Base-by-base conservation (phyloP, 192 early-diverging fungal genomes). In the Gryganskiella cystojenkinii region DNA sequence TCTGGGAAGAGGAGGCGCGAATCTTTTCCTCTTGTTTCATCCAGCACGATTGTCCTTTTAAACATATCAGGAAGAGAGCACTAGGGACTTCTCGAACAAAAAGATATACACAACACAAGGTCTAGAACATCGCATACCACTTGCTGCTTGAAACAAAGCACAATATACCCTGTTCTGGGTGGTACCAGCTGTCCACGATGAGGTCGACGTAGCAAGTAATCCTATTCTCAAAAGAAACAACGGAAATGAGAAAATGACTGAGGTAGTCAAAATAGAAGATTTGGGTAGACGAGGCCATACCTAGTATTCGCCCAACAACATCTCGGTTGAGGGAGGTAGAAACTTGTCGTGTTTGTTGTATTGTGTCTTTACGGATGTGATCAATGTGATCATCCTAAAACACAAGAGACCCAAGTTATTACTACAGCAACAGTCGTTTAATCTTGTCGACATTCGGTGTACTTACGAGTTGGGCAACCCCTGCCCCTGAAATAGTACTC, bases 21-120 rank as follows among this genome's bases (percentile, higher is more conserved):
- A 54, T 66, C 54, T 47, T 56, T 37, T 20, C 64, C 64, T 66
- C 64, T 55, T 66, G 64, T 66, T 47, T 66, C 64, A 47, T 66
- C 54, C 64, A 66, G 64, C 31, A 47, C 64, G 35, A 54, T 66
- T 20, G 31, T 66, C 64, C 64, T 56, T 66, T 56, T 56, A 66
- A 56, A 66, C 28, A 46, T 66, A 56, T 37, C 24, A 56, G 37
- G 52, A 54, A 65, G 64, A 56, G 42, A 56, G 52, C 50, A 15
- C 45, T 65, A 65, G 40, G 33, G 52, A 65, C 40, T 65, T 55
- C 63, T 7, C 63, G 63, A 56, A 56, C n/a, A 56, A 66, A 66
- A 66, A 45, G 63, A 45, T 66, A 66, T 22, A 66, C 54, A 31
- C 44, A 66, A 56, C 64, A 56, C 53, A 66, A 11, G 31, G 31